Evolutionary conservation across 148 eudicot species (phyloP).

Genomic region (Cornus suecica): DNA sequence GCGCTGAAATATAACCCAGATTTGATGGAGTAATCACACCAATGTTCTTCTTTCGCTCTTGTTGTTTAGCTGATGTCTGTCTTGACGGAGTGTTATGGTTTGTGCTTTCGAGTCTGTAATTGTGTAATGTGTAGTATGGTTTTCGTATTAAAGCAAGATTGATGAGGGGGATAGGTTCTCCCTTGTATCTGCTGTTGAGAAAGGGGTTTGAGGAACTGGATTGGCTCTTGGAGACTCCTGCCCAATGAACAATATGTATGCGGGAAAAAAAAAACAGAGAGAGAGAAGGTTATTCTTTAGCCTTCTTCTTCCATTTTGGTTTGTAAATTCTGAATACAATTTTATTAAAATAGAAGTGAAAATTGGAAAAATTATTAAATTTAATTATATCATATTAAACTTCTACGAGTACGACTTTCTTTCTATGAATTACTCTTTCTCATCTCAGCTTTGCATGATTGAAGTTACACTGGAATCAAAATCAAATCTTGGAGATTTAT

Average conservation of each 20-base stretch:
- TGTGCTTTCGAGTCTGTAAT: conserved; percentile 1
- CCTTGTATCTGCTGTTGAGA: neutral
- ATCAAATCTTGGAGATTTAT: no score
- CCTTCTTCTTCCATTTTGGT: neutral
- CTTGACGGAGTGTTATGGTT: conserved; percentile 10
- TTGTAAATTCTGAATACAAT: neutral
- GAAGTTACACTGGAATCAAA: no score
- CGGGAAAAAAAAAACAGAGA: no score
- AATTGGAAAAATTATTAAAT: no score
- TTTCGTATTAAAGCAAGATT: neutral
- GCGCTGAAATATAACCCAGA: conserved; percentile 70
- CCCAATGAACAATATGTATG: neutral
- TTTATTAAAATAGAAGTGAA: neutral
- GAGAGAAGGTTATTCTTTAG: neutral
- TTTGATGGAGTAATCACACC: conserved; percentile 11
- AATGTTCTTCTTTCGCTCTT: neutral
- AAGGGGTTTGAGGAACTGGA: neutral
- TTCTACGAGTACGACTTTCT: no score
- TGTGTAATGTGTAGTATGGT: conserved; percentile 3
- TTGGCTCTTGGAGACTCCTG: neutral
- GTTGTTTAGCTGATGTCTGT: neutral
- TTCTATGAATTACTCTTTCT: no score
- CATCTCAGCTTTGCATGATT: no score
- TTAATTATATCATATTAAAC: no score
- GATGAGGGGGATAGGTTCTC: neutral